Evolutionary conservation across 495 filamentous ascomycete species (phyloP).

Genomic region (Aspergillus baeticus): DNA sequence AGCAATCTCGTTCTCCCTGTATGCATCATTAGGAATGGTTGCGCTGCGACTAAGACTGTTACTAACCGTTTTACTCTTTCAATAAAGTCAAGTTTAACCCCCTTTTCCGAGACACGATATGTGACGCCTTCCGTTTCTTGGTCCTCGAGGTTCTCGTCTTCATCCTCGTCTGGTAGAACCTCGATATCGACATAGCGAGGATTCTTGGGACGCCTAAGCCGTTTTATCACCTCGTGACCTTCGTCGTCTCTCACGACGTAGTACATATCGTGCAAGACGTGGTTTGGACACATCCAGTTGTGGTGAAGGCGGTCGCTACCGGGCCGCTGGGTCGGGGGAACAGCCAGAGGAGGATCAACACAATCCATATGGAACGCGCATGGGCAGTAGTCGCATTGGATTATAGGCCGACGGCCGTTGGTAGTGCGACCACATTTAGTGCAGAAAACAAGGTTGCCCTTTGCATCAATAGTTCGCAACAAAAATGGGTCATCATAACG

Average conservation of each 20-base stretch:
- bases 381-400: slow-evolving; percentile 79
- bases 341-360: slow-evolving; percentile 76
- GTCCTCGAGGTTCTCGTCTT: slow-evolving; percentile 53
- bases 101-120: slow-evolving; percentile 67
- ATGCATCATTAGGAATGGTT: not conserved
- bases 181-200: slow-evolving; percentile 76
- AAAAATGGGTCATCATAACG: slow-evolving; percentile 32
- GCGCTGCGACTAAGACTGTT: not conserved
- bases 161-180: slow-evolving; percentile 56
- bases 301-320: slow-evolving; percentile 47
- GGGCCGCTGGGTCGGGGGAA: slow-evolving; percentile 57
- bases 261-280: slow-evolving; percentile 63
- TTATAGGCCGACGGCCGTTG: slow-evolving; percentile 58
- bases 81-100: slow-evolving; percentile 76
- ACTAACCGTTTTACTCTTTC: slow-evolving; percentile 37
- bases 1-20: slow-evolving; percentile 23
- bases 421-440: slow-evolving; percentile 63
- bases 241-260: slow-evolving; percentile 46
- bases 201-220: slow-evolving; percentile 56
- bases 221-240: slow-evolving; percentile 42
- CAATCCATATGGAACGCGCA: slow-evolving; percentile 90
- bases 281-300: slow-evolving; percentile 87
- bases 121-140: slow-evolving; percentile 54
- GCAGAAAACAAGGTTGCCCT: slow-evolving; percentile 51
- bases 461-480: slow-evolving; percentile 17